Evolutionary conservation across 208 protist genomes (phyloP), one percentile per base, ranked within the genome.

Genomic region (Trypanosoma congolense): DNA sequence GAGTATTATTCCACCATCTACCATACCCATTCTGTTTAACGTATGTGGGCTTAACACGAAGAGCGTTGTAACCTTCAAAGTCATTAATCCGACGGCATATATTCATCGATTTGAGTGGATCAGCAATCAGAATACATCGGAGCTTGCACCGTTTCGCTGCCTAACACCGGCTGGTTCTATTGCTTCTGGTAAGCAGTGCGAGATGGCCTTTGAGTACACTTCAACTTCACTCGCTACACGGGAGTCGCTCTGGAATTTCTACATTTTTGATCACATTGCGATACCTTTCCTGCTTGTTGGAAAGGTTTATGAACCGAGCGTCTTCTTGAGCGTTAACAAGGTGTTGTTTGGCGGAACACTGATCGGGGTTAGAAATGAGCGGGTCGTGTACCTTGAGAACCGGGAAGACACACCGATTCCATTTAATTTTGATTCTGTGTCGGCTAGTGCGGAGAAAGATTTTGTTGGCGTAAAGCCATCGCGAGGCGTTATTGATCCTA

Each of bases 191-290:
- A 95, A 94, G 49, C 80, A 96, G 58, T 50, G 75, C n/a, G 96
- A 98, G 60, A 96, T 98, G 70, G 66, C 72, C 4, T 98, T 99
- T 75, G 92, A 98, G 50, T 99, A 96, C 65, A 57, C 53, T n/a
- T 81, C 82, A 16, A 92, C 94, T 30, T 83, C 70, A 35, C 73
- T 97, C 19, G 77, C 82, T 12, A 55, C 83, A 30, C 70, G 80
- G 9, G 95, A 98, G 68, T 73, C 86, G 25, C 60, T 80, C 66
- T 99, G 97, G 96, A 69, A 60, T 10, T 97, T 99, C 59, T 38
- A 70, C 35, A 96, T 99, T 44, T 65, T 61, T 10, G 90, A 85
- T 18, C 75, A 81, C 33, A 70, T 93, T 35, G 46, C 65, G 36
- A 72, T 98, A 14, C 93, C 93, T 2, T 97, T 99, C 62, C 48